Evolutionary conservation across 352 stramenopile species (phyloP).

Genomic region (Globisporangium recalcitrans): DNA sequence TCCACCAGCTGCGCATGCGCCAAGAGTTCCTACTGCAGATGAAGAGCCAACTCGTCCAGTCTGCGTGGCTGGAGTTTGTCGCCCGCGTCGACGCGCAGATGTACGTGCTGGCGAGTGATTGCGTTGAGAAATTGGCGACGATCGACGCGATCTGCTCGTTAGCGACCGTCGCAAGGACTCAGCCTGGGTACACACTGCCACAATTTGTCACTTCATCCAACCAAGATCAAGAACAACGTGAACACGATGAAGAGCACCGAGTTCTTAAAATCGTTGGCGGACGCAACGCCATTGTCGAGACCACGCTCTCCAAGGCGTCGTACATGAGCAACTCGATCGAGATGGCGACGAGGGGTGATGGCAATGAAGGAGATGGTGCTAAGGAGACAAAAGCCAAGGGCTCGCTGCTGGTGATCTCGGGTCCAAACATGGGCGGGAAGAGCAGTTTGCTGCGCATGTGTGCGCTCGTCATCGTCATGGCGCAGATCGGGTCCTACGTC

Average conservation of each 20-base stretch:
- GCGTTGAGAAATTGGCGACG: slow-evolving; percentile 36
- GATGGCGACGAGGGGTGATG: slow-evolving; percentile 9
- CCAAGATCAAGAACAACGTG: slow-evolving; percentile 3
- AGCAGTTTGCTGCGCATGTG: slow-evolving; percentile 59
- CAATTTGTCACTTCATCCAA: slow-evolving; percentile 13
- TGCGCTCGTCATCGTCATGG: slow-evolving; percentile 57
- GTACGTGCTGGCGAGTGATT: slow-evolving; percentile 35
- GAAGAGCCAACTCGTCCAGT: slow-evolving; percentile 26
- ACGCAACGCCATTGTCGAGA: slow-evolving; percentile 58
- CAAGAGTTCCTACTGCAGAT: slow-evolving; percentile 28
- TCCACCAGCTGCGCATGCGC: slow-evolving; percentile 30
- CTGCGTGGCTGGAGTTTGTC: slow-evolving; percentile 39
- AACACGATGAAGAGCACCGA: neutral
- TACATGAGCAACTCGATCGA: slow-evolving; percentile 37
- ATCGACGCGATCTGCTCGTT: slow-evolving; percentile 71
- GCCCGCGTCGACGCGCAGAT: slow-evolving; percentile 27
- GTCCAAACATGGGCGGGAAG: slow-evolving; percentile 85
- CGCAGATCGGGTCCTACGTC: slow-evolving; percentile 62
- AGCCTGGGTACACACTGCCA: slow-evolving; percentile 39
- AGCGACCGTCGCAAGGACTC: slow-evolving; percentile 34
- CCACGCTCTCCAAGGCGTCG: slow-evolving; percentile 22
- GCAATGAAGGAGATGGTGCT: neutral
- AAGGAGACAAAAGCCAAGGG: neutral
- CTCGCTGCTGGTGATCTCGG: slow-evolving; percentile 51
- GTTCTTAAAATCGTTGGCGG: slow-evolving; percentile 43